Evolutionary conservation across 306 rosid genomes (phyloP), one percentile per base, ranked within the genome.

Genomic region (Acacia acuminata): DNA sequence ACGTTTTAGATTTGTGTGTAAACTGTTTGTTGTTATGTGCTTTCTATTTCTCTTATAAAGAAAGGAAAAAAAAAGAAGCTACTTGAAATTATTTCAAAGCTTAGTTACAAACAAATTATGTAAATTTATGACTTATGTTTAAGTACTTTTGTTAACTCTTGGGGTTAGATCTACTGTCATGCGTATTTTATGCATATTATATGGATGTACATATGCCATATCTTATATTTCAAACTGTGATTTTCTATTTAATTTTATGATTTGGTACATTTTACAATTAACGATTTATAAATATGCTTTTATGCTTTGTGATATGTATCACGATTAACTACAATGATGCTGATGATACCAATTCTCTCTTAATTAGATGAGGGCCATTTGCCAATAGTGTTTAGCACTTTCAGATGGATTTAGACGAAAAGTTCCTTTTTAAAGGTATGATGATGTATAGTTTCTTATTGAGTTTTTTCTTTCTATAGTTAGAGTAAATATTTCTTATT

Each of bases 391-490:
- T 73, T 25, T 48, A 75, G 87, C 88, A 75, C 15, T 73, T 86
- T 63, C 79, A 67, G 79, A 92, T 95, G 97, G 92, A 88, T 82
- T 73, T 85, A 61, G 97, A 95, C 80, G 98, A 92, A 76, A 95
- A 90, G 64, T 85, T 90, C 73, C 84, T 80, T 51, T 82, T 86
- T 45, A 92, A 89, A 92, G 96, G 99, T 93, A 85, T 78, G 76
- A 85, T 78, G 76, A 74, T 68, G 63, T 75, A 77, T 81, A 53
- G 80, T 55, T 76, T 65, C 71, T 80, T 67, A 40, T 61, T 30
- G 78, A 55, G 43, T 60, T 45, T 72, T 70, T 14, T 63, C 69
- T 27, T 63, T 63, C 36, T 25, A 5, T 63, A 27, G 20, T 12
- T 56, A n/a, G 48, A 38, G 15, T 22, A 6, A 60, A 60, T 70